Percentiles rank a stretch among this genome's conserved stretches.
Conservation (phyloP, 129 eudicot species). For the Escallonia herrerae region DNA sequence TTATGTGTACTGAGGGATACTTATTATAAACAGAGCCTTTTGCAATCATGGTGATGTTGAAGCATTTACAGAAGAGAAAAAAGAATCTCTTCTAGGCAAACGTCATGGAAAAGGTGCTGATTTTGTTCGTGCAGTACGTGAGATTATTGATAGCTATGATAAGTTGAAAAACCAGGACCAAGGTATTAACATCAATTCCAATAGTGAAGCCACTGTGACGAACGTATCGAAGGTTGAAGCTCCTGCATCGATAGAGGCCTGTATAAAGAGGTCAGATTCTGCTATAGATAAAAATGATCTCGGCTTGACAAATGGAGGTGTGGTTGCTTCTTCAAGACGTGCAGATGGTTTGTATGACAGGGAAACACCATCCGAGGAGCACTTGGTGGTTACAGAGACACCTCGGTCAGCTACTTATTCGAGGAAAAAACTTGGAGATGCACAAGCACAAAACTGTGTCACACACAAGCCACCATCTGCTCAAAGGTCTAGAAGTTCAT, state of each 20-base stretch:
- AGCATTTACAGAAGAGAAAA: conserved; percentile 84
- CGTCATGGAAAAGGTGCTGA: conserved; percentile 83
- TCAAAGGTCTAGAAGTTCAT: conserved; percentile 59
- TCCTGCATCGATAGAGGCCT: conserved; percentile 24
- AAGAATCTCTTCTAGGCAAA: conserved; percentile 44
- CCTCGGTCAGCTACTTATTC: conserved; percentile 36
- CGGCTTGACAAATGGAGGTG: conserved; percentile 21
- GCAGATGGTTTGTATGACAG: conserved; percentile 29
- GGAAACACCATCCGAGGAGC: conserved; percentile 26
- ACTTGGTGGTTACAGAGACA: conserved; percentile 17
- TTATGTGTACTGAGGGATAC: background rate
- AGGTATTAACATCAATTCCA: conserved; percentile 14
- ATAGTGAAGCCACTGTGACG: conserved; percentile 25
- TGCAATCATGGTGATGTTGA: conserved; percentile 92
- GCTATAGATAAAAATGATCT: conserved; percentile 20
- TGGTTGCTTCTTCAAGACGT: conserved; percentile 28
- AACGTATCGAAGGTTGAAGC: conserved; percentile 35
- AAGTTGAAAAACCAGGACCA: conserved; percentile 51
- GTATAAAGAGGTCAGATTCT: conserved; percentile 21
- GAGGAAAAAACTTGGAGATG: conserved; percentile 40
- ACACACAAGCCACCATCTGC: conserved; percentile 33
- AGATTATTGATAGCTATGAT: conserved; percentile 65
- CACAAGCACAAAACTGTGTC: conserved; percentile 18
- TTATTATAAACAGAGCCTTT: conserved; percentile 57
- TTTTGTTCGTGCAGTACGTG: conserved; percentile 78